A percentile compares a stretch with the other conserved stretches of the same genome.
Conservation (phyloP, 2,329 filamentous ascomycete species). For the Trichophyton schoenleinii region DNA sequence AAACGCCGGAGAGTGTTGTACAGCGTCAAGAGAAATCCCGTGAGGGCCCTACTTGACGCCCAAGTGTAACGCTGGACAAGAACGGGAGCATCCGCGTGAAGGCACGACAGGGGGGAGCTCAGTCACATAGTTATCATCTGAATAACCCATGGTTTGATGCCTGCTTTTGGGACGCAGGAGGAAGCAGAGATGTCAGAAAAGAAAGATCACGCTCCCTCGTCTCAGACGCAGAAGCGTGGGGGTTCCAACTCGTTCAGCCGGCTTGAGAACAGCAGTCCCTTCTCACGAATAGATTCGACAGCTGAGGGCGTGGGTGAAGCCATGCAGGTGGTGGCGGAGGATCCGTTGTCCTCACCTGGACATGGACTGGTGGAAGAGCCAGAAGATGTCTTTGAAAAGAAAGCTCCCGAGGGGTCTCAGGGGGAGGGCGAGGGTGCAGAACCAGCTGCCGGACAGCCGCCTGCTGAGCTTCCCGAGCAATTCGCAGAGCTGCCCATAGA, state of each 20-base stretch:
- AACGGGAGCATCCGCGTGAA: neutral
- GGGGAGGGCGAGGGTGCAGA: slow-evolving; percentile 9
- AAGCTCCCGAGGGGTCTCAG: slow-evolving; percentile 22
- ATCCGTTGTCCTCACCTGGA: slow-evolving; percentile 2
- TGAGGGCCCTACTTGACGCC: neutral
- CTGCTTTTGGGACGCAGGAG: neutral
- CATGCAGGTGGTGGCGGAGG: neutral
- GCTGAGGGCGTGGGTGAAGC: slow-evolving; percentile 15
- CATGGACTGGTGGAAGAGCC: slow-evolving; percentile 16
- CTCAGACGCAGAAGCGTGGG: neutral
- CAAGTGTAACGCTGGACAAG: neutral
- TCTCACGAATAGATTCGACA: slow-evolving; percentile 18
- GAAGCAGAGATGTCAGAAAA: neutral
- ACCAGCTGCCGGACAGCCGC: neutral
- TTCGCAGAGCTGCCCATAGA: slow-evolving; percentile 85
- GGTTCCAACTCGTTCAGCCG: neutral
- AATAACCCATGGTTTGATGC: neutral
- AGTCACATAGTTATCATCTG: neutral
- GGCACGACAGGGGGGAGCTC: neutral
- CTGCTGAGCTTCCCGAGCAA: slow-evolving; percentile 41
- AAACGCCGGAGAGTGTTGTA: neutral
- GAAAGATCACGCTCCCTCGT: neutral
- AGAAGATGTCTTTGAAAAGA: slow-evolving; percentile 36
- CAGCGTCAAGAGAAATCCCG: slow-evolving; percentile 1
- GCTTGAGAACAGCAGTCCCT: slow-evolving; percentile 7